These are phyloP conservation scores for Chlorella sp. DNA, from an alignment of 139 green algal genomes.

Conservation along the genomic window DNA sequence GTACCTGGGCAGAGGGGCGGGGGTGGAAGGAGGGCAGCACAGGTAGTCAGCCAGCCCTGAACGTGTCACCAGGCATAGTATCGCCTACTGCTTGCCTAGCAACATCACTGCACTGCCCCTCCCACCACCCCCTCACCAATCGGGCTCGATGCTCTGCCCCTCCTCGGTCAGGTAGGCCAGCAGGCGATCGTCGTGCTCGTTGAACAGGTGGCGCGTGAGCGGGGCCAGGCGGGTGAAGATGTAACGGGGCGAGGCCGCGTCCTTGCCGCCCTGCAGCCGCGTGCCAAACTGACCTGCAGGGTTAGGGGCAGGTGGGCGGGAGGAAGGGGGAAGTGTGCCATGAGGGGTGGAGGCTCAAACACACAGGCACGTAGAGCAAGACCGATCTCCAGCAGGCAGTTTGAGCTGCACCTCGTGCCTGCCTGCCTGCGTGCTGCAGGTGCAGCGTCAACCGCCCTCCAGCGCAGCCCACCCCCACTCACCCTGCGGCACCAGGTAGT, in stretches of 20 bases:
- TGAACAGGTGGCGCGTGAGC: slow-evolving; percentile 91
- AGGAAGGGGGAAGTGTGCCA: no score
- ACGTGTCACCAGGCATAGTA: no score
- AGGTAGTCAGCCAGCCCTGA: no score
- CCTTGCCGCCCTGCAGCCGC: slow-evolving; percentile 95
- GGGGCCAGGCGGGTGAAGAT: slow-evolving; percentile 95
- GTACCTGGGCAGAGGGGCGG: slow-evolving; percentile 66
- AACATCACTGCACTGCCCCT: neutral
- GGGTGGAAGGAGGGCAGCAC: neutral
- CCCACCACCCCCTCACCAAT: slow-evolving; percentile 69
- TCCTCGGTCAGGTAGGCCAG: slow-evolving; percentile 97
- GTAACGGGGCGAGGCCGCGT: slow-evolving; percentile 94
- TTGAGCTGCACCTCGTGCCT: no score
- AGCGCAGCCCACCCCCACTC: neutral
- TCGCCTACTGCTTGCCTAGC: neutral
- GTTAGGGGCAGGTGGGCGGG: neutral
- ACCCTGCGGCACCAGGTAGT: slow-evolving; percentile 88
- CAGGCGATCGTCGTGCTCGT: slow-evolving; percentile 91
- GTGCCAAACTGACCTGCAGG: slow-evolving; percentile 90
- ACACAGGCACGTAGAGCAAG: no score
- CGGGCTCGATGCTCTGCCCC: slow-evolving; percentile 96
- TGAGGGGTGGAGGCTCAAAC: no score
- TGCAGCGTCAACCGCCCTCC: neutral
- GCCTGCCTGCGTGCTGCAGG: no score
- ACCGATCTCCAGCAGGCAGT: no score